Conservation (phyloP, 768 basidiomycete species). For the Kwoniella shandongensis region DNA sequence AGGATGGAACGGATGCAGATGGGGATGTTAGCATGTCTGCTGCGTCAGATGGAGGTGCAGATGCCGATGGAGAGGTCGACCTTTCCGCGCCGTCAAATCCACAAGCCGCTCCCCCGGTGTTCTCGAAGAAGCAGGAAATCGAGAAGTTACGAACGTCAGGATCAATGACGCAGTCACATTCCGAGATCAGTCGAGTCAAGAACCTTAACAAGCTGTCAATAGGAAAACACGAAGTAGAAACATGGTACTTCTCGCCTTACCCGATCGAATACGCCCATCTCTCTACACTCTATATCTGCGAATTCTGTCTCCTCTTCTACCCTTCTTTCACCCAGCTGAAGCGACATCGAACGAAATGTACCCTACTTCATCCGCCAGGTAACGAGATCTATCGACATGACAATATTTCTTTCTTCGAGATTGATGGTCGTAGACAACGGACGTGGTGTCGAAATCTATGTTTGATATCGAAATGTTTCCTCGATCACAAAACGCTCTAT, state of each 20-base stretch:
- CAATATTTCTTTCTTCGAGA: conserved; percentile 96
- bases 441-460: conserved; percentile 97
- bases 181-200: conserved; percentile 96
- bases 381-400: conserved; percentile 99
- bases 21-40: conserved; percentile 59
- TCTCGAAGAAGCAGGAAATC: conserved; percentile 98
- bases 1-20: conserved; percentile 43
- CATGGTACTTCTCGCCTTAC: conserved; percentile 99
- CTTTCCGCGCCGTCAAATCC: conserved; percentile 59
- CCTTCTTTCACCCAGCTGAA: conserved; percentile 85
- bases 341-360: conserved; percentile 88
- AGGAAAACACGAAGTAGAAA: conserved; percentile 92
- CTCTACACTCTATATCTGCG: conserved; percentile 93
- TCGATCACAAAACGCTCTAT: conserved; percentile 98
- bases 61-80: conserved; percentile 47
- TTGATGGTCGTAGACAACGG: conserved; percentile 92
- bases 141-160: conserved; percentile 96
- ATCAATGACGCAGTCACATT: conserved; percentile 98
- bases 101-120: conserved; percentile 61
- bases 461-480: conserved; percentile 93
- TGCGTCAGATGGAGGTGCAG: conserved; percentile 57
- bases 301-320: conserved; percentile 93
- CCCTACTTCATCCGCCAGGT: conserved; percentile 87
- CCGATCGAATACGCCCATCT: conserved; percentile 97
- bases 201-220: conserved; percentile 96